Conservation (phyloP, 139 green algal species). For the Chlamydomonas applanata region DNA sequence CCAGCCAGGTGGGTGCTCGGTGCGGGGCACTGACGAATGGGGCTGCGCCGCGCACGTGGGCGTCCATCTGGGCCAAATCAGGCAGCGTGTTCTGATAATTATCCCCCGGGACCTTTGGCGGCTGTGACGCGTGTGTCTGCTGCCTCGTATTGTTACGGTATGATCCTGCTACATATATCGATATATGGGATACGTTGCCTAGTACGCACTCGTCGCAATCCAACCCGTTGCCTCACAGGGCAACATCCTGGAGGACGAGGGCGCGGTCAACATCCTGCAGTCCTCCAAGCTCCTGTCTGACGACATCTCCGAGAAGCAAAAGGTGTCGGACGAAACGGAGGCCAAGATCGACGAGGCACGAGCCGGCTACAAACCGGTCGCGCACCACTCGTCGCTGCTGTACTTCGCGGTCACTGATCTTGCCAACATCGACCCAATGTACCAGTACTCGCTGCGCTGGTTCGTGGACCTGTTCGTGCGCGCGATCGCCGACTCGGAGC, state of each 20-base stretch:
- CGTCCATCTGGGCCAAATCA: too few species aligned
- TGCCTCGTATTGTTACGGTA: too few species aligned
- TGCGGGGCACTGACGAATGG: too few species aligned
- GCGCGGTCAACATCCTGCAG: constrained; percentile 71
- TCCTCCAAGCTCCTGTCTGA: constrained; percentile 52
- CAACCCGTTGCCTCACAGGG: constrained; percentile 29
- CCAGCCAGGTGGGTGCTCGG: constrained; percentile 32
- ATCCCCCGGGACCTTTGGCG: too few species aligned
- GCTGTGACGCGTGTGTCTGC: too few species aligned
- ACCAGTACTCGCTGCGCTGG: constrained; percentile 62
- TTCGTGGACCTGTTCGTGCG: constrained; percentile 67
- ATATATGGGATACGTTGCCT: background rate
- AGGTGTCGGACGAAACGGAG: constrained; percentile 76
- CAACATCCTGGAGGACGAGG: constrained; percentile 86
- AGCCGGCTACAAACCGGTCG: constrained; percentile 70
- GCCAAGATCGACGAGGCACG: constrained; percentile 74
- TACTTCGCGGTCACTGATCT: constrained; percentile 67
- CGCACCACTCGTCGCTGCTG: constrained; percentile 59
- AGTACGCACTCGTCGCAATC: background rate
- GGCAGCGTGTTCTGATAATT: too few species aligned
- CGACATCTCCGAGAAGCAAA: constrained; percentile 76
- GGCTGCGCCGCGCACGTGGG: too few species aligned
- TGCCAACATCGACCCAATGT: constrained; percentile 72
- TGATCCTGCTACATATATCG: too few species aligned
- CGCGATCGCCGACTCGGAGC: constrained; percentile 46